phyloP scores from a whole-genome alignment of 75 land plant genomes.

The Pinus taeda region DNA sequence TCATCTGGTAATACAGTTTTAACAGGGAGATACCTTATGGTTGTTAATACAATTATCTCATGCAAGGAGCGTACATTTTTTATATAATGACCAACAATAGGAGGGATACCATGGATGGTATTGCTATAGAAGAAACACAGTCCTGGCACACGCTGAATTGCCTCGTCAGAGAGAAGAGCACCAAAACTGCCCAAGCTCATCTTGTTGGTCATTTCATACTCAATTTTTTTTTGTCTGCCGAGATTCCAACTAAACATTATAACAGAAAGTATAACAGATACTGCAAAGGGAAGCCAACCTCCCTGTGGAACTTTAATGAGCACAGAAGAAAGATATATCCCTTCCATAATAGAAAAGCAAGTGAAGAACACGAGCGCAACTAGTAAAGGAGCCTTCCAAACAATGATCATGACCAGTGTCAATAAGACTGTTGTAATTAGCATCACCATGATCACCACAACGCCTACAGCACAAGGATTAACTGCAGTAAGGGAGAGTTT shows the following conservation, averaged over 20 bases:
- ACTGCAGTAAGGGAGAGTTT: too few relatives aligned
- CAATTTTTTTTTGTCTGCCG: conserved; percentile 48
- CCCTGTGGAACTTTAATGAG: conserved; percentile 60
- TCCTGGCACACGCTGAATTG: conserved; percentile 56
- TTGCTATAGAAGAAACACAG: conserved; percentile 70
- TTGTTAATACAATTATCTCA: too few relatives aligned
- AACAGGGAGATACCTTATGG: too few relatives aligned
- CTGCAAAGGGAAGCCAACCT: conserved; percentile 84
- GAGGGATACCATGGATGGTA: conserved; percentile 56
- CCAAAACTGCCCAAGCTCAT: conserved; percentile 29
- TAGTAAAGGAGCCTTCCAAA: conserved; percentile 46
- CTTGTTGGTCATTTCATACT: conserved; percentile 52
- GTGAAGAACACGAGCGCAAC: conserved; percentile 38
- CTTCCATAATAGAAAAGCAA: conserved; percentile 50
- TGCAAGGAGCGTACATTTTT: too few relatives aligned
- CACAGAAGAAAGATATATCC: conserved; percentile 58
- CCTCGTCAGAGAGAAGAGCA: conserved; percentile 29
- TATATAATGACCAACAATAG: conserved; percentile 57
- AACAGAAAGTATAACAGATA: conserved; percentile 42
- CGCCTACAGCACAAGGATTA: conserved; percentile 18
- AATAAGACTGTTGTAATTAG: conserved; percentile 69
- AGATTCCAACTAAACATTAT: conserved; percentile 67
- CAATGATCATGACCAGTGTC: conserved; percentile 65
- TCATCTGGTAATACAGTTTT: too few relatives aligned
- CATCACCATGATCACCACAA: conserved; percentile 76